These are phyloP conservation scores for Fusarium sp. DNA, from an alignment of 2,329 filamentous ascomycete species.

Conservation along the genomic window DNA sequence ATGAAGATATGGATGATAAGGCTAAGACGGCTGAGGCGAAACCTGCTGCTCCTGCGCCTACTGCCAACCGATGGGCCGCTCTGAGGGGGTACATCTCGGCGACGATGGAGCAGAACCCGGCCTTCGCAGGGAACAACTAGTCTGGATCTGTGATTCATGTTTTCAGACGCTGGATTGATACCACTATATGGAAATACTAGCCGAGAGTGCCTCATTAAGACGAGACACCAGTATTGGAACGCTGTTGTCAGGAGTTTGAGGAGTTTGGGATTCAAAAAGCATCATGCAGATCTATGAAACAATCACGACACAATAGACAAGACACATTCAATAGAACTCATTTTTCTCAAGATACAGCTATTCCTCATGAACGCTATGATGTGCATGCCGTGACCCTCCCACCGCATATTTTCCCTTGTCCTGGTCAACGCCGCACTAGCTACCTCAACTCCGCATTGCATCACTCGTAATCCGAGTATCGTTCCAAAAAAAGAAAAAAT, in stretches of 20 bases:
- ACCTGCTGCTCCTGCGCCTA: conserved; percentile 47
- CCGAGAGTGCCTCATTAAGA: background rate
- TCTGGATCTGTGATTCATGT: background rate
- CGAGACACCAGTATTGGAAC: background rate
- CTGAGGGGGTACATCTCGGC: conserved; percentile 82
- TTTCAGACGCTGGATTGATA: conserved; percentile 7
- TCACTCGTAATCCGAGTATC: conserved; percentile 16
- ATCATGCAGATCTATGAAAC: background rate
- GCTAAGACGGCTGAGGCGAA: conserved; percentile 18
- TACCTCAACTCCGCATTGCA: conserved; percentile 24
- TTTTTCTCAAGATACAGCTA: background rate
- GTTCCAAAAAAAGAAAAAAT: background rate
- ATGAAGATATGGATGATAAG: conserved; percentile 27
- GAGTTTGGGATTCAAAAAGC: conserved; percentile 25
- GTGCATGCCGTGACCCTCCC: conserved; percentile 1
- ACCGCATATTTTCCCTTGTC: conserved; percentile 26
- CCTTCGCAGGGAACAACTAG: conserved; percentile 60
- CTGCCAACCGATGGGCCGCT: conserved; percentile 76
- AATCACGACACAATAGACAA: conserved; percentile 5
- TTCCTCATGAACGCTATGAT: conserved; percentile 26
- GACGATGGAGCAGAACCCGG: conserved; percentile 88
- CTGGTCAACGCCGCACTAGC: conserved; percentile 36
- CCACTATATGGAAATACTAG: background rate
- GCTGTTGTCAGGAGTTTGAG: conserved; percentile 28
- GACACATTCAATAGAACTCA: background rate